Conservation (phyloP, 768 basidiomycete genomes). For the Pilatotrama ljubarskyi region DNA sequence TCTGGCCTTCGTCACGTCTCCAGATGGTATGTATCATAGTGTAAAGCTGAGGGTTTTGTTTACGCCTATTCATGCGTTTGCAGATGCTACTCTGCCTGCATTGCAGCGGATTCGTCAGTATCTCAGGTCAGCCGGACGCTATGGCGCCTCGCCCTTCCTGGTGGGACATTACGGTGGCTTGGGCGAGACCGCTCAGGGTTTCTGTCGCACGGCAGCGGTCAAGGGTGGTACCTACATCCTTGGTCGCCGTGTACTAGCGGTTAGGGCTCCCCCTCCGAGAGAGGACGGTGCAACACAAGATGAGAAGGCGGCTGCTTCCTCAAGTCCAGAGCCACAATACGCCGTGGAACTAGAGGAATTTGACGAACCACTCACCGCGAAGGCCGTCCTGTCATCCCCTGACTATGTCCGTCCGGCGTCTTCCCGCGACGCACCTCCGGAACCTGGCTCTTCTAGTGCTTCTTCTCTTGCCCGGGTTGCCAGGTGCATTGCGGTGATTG, state of each 20-base stretch:
- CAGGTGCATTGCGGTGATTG: constrained; percentile 52
- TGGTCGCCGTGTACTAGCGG: constrained; percentile 45
- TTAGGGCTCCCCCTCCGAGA: constrained; percentile 26
- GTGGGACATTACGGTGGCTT: constrained; percentile 94
- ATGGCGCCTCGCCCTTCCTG: constrained; percentile 86
- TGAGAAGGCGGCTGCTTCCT: neutral
- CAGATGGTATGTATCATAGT: constrained; percentile 49
- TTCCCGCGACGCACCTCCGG: neutral
- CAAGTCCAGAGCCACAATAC: constrained; percentile 30
- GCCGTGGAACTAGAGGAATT: constrained; percentile 57
- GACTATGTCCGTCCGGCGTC: constrained; percentile 27
- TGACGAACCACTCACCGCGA: constrained; percentile 55
- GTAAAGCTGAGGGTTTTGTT: neutral
- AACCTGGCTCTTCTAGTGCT: neutral
- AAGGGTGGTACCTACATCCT: constrained; percentile 73
- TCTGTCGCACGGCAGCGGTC: constrained; percentile 85
- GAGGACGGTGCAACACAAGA: constrained; percentile 3
- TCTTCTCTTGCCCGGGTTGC: constrained; percentile 35
- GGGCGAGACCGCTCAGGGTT: constrained; percentile 92
- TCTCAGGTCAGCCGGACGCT: constrained; percentile 78
- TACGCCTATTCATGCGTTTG: neutral
- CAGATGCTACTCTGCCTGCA: constrained; percentile 68
- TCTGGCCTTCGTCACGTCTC: constrained; percentile 65
- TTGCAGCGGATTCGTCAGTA: constrained; percentile 72
- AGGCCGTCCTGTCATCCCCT: constrained; percentile 54